phyloP scores from a whole-genome alignment of 495 filamentous ascomycete genomes.

The Talaromyces adpressus region DNA sequence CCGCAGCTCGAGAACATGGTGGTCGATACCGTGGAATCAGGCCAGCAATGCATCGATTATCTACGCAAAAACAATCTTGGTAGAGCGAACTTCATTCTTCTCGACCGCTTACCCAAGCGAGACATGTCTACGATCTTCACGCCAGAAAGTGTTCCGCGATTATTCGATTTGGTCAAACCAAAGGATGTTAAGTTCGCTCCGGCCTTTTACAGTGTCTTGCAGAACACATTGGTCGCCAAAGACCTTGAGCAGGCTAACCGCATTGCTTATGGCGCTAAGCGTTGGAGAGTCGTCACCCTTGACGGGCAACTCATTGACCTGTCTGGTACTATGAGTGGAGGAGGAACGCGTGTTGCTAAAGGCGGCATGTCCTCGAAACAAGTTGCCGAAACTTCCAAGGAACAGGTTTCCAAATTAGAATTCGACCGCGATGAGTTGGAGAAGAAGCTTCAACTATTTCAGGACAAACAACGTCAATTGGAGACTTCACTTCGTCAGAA shows the following conservation, averaged over 20 bases:
- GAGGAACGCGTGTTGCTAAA: conserved; percentile 78
- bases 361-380: conserved; percentile 96
- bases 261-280: conserved; percentile 84
- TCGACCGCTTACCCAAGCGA: conserved; percentile 73
- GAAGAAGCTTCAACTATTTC: conserved; percentile 68
- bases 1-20: conserved; percentile 88
- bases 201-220: conserved; percentile 88
- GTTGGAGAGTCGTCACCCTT: conserved; percentile 94
- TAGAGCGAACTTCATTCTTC: conserved; percentile 92
- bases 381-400: conserved; percentile 72
- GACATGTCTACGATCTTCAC: conserved; percentile 75
- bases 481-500: conserved; percentile 65
- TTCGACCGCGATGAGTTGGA: conserved; percentile 79
- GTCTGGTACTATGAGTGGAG: conserved; percentile 96
- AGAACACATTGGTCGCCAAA: conserved; percentile 89
- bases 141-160: conserved; percentile 81
- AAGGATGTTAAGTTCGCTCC: conserved; percentile 83
- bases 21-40: conserved; percentile 88
- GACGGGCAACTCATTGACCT: conserved; percentile 94
- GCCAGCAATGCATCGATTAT: conserved; percentile 96
- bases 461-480: conserved; percentile 69
- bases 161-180: conserved; percentile 88
- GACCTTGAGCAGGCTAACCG: conserved; percentile 91
- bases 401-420: conserved; percentile 82
- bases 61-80: conserved; percentile 95